Base-by-base conservation (phyloP, 164 flowering plant genomes). In the Tetrastigma voinierianum region DNA sequence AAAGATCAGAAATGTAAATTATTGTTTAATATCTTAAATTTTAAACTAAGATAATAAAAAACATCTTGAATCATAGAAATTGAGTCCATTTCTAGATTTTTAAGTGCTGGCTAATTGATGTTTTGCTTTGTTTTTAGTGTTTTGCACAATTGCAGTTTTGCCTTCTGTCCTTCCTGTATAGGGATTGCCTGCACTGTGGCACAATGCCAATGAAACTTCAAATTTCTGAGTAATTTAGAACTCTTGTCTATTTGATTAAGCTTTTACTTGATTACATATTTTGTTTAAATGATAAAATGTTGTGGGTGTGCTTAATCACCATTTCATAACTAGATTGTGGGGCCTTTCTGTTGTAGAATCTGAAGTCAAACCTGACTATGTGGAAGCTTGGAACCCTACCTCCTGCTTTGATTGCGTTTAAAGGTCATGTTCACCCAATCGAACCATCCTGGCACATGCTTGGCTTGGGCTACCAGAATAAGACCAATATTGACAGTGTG, bases 371-470 rank as follows among this genome's bases (percentile, higher is more conserved):
- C 74, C 75, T 93, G 74, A 88, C 91, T 40, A 65, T 96, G 84
- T 96, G 99, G 98, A 91, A 87, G 76, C 91, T 96, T 57, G 98
- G 99, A 64, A 93, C 98, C 24, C 71, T 96, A 32, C 99, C 98
- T n/a, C 99, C 99, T n/a, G 96, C 98, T 65, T 77, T 96, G 65
- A 89, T 96, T 62, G 98, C 99, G 59, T 96, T 96, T 70, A 84
- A 63, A 73, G 97, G 93, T 45, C 83, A 93, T 68, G 88, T 96
- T 64, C 97, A 90, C 25, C 84, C 96, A 12, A 92, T 95, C n/a
- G 99, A 95, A 57, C 85, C 99, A 20, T 86, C 89, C 2, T 95
- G 99, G 99, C 99, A 95, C 79, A 74, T 95, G 91, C 95, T 95
- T 48, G 99, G 99, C 14, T 80, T 96, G 80, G 99, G 99, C n/a